These are phyloP conservation scores for Phialemoniopsis sp. DNA, from an alignment of 2,329 filamentous ascomycete genomes.

Conservation along the genomic window DNA sequence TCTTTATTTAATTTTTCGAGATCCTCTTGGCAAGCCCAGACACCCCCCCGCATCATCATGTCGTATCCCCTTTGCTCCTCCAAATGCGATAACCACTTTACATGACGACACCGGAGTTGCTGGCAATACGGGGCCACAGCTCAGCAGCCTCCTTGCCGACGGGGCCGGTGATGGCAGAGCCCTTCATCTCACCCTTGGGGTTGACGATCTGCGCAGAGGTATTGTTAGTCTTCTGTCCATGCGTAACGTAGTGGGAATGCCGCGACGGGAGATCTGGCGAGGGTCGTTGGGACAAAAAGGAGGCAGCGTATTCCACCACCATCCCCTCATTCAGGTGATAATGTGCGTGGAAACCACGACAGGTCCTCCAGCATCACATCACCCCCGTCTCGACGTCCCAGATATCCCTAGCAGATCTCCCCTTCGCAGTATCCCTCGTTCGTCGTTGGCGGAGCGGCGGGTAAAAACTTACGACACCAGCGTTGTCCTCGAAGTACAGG, in stretches of 20 bases:
- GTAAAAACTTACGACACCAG: conserved; percentile 78
- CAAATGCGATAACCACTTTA: conserved; percentile 51
- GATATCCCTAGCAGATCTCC: too few relatives aligned
- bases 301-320: not conserved
- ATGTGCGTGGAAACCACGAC: too few relatives aligned
- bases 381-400: too few relatives aligned
- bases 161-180: conserved; percentile 96
- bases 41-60: conserved; percentile 4
- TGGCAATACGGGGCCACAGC: conserved; percentile 99
- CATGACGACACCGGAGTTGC: conserved; percentile 99
- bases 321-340: too few relatives aligned
- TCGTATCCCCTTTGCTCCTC: conserved; percentile 4
- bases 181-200: conserved; percentile 99
- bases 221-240: conserved; percentile 26
- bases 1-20: conserved; percentile 4
- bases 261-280: not conserved
- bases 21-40: not conserved
- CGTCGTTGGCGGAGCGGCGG: too few relatives aligned
- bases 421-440: too few relatives aligned
- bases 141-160: conserved; percentile 99
- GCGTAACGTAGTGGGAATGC: conserved; percentile 3
- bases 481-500: conserved; percentile 99
- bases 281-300: too few relatives aligned
- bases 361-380: too few relatives aligned
- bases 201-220: conserved; percentile 77